These are phyloP conservation scores for Hymenoscyphus scutula DNA, from an alignment of 2,329 filamentous ascomycete species.

Conservation along the genomic window DNA sequence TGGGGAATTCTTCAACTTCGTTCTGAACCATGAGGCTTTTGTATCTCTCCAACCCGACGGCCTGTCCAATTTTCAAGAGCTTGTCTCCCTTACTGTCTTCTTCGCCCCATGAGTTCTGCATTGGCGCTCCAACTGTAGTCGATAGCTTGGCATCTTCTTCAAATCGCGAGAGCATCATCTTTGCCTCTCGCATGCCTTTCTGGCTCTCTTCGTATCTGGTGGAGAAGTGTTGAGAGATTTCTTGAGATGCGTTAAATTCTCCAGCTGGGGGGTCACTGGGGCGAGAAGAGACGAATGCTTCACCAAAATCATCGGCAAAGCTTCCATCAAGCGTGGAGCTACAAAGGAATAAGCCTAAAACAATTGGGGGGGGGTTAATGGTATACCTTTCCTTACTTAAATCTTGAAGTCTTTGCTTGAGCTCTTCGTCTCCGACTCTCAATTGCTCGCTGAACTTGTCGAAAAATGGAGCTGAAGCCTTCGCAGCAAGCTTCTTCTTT, in stretches of 20 bases:
- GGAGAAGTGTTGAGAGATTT: conserved; percentile 18
- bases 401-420: conserved; percentile 20
- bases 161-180: conserved; percentile 21
- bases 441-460: conserved; percentile 19
- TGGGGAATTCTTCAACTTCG: background rate
- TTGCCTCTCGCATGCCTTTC: conserved; percentile 18
- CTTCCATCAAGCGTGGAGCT: conserved; percentile 23
- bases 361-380: background rate
- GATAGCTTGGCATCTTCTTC: conserved; percentile 21
- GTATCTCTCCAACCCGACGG: conserved; percentile 26
- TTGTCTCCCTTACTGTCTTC: conserved; percentile 17
- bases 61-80: conserved; percentile 23
- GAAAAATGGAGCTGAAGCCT: conserved; percentile 21
- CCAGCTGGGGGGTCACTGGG: conserved; percentile 13
- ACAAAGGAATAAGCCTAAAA: background rate
- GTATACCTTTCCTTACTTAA: conserved; percentile 5
- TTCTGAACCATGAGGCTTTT: conserved; percentile 16
- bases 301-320: conserved; percentile 25
- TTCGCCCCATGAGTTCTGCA: conserved; percentile 22
- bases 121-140: conserved; percentile 5
- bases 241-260: background rate
- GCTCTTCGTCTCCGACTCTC: conserved; percentile 14
- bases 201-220: conserved; percentile 18
- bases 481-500: conserved; percentile 24
- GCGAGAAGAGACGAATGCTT: conserved; percentile 24